Percentiles rank a stretch among this genome's conserved stretches.
These are phyloP conservation scores for Venturia asperata DNA, from an alignment of 2,329 filamentous ascomycete species.

Conservation along the genomic window DNA sequence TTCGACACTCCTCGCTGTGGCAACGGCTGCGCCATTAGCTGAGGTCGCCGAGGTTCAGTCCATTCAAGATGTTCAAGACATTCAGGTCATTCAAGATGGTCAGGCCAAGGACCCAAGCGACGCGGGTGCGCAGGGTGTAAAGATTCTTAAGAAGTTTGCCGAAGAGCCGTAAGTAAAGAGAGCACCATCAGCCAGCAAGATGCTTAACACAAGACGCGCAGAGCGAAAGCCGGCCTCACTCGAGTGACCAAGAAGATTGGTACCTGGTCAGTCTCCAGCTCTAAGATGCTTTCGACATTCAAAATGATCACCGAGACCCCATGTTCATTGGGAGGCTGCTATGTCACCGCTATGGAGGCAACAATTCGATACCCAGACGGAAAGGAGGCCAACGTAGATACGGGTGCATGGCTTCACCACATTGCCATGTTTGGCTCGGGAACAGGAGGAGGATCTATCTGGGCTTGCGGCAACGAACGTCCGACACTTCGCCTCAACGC, in stretches of 20 bases:
- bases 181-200: no score
- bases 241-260: constrained; percentile 17
- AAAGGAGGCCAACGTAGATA: constrained; percentile 18
- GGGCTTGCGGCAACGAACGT: constrained; percentile 20
- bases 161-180: neutral
- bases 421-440: constrained; percentile 18
- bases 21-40: constrained; percentile 1
- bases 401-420: constrained; percentile 19
- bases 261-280: constrained; percentile 1
- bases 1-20: constrained; percentile 15
- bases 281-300: constrained; percentile 15
- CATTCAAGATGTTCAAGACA: constrained; percentile 11
- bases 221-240: constrained; percentile 15
- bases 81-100: constrained; percentile 1
- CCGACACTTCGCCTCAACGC: constrained; percentile 19
- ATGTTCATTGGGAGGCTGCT: constrained; percentile 12
- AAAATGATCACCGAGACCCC: constrained; percentile 4
- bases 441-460: constrained; percentile 16
- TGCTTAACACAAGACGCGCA: neutral
- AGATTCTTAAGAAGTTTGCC: constrained; percentile 9
- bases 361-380: constrained; percentile 17
- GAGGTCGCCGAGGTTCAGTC: constrained; percentile 7
- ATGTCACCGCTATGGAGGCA: constrained; percentile 18
- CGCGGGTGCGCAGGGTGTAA: constrained; percentile 5
- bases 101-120: neutral